Conservation (phyloP, 208 protist genomes). For the Leishmania lainsoni region DNA sequence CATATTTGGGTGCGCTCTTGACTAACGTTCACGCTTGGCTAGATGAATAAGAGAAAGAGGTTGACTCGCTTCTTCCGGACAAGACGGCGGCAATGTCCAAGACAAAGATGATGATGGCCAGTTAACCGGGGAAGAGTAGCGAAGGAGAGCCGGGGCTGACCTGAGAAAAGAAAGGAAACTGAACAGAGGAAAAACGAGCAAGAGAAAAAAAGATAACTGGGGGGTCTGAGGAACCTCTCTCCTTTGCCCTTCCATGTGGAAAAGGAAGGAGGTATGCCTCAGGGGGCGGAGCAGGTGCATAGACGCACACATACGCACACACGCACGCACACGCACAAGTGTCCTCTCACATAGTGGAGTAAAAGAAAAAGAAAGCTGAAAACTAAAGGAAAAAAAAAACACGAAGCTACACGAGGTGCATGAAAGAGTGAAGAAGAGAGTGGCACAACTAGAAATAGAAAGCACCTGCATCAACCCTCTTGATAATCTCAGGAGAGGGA, state of each 20-base stretch:
- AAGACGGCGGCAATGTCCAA: slow-evolving; percentile 1
- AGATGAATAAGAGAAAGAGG: background rate
- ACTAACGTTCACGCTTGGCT: background rate
- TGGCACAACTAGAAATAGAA: background rate
- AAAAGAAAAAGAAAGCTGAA: slow-evolving; percentile 3
- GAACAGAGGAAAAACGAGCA: slow-evolving; percentile 13
- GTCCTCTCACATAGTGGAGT: background rate
- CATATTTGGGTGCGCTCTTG: no score
- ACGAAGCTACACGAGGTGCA: background rate
- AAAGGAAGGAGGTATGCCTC: background rate
- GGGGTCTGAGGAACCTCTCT: background rate
- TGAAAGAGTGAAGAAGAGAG: background rate
- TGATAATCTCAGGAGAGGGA: background rate
- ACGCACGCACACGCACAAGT: background rate
- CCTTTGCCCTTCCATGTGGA: background rate
- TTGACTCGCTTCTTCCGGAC: background rate
- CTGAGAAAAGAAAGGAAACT: background rate
- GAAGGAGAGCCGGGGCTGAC: background rate
- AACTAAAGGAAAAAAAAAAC: background rate
- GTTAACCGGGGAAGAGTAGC: background rate
- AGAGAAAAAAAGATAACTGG: background rate
- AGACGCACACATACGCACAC: background rate
- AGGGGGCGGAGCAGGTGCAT: background rate
- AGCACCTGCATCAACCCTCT: no score
- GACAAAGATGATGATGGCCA: background rate